These are phyloP conservation scores for Sorghum bicolor DNA, from an alignment of 176 grass and related monocot genomes.

Conservation along the genomic window DNA sequence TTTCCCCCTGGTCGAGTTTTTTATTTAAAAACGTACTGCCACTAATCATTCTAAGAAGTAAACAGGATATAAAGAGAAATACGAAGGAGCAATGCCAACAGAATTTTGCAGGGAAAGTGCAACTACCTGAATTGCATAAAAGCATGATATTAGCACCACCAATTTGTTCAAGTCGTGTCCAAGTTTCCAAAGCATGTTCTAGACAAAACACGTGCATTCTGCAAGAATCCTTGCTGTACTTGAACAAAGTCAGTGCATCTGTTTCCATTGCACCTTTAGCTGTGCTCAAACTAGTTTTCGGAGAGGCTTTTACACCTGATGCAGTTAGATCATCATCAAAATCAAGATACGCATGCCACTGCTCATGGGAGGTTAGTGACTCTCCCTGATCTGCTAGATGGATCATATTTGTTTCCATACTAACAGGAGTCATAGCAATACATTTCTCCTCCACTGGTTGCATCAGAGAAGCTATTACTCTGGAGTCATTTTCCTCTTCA, in stretches of 20 bases:
- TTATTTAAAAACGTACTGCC: neutral
- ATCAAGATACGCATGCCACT: conserved; percentile 36
- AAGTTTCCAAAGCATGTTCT: conserved; percentile 92
- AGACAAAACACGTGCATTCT: conserved; percentile 99
- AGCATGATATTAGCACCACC: conserved; percentile 93
- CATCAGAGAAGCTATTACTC: conserved; percentile 16
- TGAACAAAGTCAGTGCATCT: conserved; percentile 47
- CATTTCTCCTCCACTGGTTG: conserved; percentile 23
- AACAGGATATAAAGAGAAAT: conserved; percentile 12
- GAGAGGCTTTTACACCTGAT: conserved; percentile 25
- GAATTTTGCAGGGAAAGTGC: conserved; percentile 17
- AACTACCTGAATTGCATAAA: conserved; percentile 90
- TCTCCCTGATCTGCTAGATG: conserved; percentile 27
- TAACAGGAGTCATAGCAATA: conserved; percentile 28
- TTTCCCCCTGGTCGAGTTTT: neutral
- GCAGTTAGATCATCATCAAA: conserved; percentile 20
- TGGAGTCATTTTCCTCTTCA: conserved; percentile 36
- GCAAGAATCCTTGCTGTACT: conserved; percentile 75
- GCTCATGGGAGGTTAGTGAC: conserved; percentile 19
- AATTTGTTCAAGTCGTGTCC: conserved; percentile 71
- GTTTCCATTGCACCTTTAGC: conserved; percentile 38
- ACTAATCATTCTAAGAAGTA: neutral
- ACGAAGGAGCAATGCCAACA: conserved; percentile 1
- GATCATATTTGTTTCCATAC: conserved; percentile 22
- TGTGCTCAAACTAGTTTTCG: conserved; percentile 31